Evolutionary conservation across 495 filamentous ascomycete species (phyloP).

Genomic region (Penicillium robsamsonii): DNA sequence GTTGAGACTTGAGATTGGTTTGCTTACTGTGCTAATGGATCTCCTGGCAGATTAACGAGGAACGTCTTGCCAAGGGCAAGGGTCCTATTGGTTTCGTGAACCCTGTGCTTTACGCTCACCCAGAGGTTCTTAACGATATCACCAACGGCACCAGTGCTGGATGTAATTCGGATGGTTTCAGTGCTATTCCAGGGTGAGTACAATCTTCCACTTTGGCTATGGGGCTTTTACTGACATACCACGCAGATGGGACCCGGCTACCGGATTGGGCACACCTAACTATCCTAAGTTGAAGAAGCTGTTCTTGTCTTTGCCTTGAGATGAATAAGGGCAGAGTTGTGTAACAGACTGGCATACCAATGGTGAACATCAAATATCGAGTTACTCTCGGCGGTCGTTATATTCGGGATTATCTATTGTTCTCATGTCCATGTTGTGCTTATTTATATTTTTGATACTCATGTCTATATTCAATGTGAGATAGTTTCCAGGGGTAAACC

Average conservation of each 20-base stretch:
- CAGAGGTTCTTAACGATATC: conserved; percentile 50
- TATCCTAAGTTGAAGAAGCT: conserved; percentile 48
- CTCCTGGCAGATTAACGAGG: conserved; percentile 41
- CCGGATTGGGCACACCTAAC: conserved; percentile 54
- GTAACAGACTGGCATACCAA: neutral
- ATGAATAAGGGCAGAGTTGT: neutral
- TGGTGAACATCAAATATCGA: neutral
- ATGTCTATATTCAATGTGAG: neutral
- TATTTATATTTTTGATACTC: neutral
- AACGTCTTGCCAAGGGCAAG: conserved; percentile 47
- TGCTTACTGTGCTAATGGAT: neutral
- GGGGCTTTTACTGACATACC: conserved; percentile 1
- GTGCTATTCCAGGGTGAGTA: conserved; percentile 41
- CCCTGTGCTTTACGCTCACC: conserved; percentile 48
- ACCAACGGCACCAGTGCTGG: conserved; percentile 46
- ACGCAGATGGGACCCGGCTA: conserved; percentile 51
- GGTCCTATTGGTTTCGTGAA: conserved; percentile 52
- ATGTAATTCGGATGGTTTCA: conserved; percentile 50
- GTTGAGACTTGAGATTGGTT: neutral
- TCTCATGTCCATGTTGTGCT: neutral
- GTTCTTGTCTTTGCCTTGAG: conserved; percentile 35
- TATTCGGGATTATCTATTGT: neutral
- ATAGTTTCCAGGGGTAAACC: neutral
- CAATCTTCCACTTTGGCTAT: neutral
- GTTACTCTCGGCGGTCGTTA: neutral